Percentiles rank a stretch among this genome's conserved stretches.
Conservation (phyloP, 805 yeast species). For the Candida loeiensis region DNA sequence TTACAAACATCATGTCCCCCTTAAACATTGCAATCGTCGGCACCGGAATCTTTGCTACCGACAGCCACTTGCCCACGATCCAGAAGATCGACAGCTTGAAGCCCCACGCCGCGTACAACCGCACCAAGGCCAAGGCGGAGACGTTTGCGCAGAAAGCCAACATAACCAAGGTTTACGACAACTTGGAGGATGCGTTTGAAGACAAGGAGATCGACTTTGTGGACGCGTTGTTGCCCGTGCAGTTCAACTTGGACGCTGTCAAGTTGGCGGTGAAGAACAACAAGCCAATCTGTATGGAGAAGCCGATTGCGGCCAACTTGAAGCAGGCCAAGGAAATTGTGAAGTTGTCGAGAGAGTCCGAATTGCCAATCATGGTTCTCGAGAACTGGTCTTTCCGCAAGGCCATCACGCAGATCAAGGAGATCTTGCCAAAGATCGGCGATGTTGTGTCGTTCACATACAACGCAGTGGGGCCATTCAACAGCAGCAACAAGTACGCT, state of each 20-base stretch:
- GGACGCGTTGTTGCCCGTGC: constrained; percentile 89
- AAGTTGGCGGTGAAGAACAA: constrained; percentile 65
- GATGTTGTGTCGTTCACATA: constrained; percentile 66
- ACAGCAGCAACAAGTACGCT: constrained; percentile 55
- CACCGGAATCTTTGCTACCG: constrained; percentile 86
- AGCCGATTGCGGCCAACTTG: constrained; percentile 87
- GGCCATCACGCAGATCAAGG: constrained; percentile 50
- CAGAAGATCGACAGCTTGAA: constrained; percentile 49
- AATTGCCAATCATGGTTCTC: constrained; percentile 68
- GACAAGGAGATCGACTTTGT: constrained; percentile 70
- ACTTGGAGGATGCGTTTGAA: constrained; percentile 59
- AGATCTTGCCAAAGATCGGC: constrained; percentile 68
- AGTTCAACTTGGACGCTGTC: constrained; percentile 66
- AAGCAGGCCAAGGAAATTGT: constrained; percentile 81
- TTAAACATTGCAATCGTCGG: constrained; percentile 69
- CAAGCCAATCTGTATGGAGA: constrained; percentile 81
- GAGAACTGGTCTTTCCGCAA: constrained; percentile 84
- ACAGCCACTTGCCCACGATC: constrained; percentile 74
- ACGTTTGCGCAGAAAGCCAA: constrained; percentile 65
- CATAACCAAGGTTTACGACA: constrained; percentile 53
- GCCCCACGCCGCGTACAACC: constrained; percentile 72
- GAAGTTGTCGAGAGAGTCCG: constrained; percentile 54
- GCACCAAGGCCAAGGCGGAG: constrained; percentile 82
- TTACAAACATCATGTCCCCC: constrained; percentile 2
- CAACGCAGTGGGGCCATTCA: constrained; percentile 71